A percentile compares a stretch with the other conserved stretches of the same genome.
Evolutionary conservation across 257 asterid genomes (phyloP).

Genomic region (Penstemon barbatus): DNA sequence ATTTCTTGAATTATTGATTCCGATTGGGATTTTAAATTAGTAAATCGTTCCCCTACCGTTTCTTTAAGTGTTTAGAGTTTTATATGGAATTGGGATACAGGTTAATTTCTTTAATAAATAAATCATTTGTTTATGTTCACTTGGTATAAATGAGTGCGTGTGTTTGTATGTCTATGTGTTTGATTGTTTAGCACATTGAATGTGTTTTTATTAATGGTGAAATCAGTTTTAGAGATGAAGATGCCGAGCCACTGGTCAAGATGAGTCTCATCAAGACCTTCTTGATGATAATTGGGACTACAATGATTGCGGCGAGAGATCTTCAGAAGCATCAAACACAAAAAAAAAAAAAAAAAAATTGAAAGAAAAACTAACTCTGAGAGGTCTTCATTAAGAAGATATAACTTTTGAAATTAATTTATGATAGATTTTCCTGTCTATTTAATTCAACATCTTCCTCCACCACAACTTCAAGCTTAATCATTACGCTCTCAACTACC

Average conservation of each 20-base stretch:
- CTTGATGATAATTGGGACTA: constrained; percentile 51
- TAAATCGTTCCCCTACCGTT: no score
- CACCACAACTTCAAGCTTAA: constrained; percentile 14
- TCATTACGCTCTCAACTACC: no score
- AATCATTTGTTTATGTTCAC: background rate
- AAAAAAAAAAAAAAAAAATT: no score
- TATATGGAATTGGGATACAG: background rate
- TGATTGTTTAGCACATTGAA: constrained; percentile 21
- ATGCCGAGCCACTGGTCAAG: constrained; percentile 93
- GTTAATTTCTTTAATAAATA: background rate
- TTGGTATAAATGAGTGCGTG: background rate
- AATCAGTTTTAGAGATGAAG: constrained; percentile 81
- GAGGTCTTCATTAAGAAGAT: no score
- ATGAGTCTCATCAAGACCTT: constrained; percentile 36
- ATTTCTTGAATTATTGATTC: background rate
- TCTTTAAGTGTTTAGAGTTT: background rate
- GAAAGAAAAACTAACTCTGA: no score
- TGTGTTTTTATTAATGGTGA: constrained; percentile 12
- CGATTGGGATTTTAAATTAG: constrained; percentile 20
- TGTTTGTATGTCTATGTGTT: constrained; percentile 18
- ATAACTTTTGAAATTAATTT: no score
- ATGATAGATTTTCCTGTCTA: no score
- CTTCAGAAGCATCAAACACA: constrained; percentile 7
- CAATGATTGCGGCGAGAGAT: constrained; percentile 42
- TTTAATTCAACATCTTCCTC: no score